Conservation (phyloP, 257 asterid genomes). For the Fraxinus cuspidata region DNA sequence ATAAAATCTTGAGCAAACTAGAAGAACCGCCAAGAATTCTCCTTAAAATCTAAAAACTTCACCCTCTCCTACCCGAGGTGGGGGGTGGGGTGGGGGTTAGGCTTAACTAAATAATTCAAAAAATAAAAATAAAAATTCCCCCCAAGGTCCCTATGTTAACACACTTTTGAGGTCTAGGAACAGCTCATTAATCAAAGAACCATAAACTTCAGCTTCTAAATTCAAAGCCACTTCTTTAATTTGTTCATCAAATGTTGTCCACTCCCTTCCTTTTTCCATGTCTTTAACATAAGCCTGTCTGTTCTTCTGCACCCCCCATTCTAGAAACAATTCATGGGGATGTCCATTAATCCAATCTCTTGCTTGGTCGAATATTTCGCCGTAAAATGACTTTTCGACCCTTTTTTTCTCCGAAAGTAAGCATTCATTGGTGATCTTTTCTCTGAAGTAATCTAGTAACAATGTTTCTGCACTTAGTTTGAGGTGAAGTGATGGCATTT, state of each 20-base stretch:
- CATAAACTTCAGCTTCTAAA: conserved; percentile 57
- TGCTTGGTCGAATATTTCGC: conserved; percentile 37
- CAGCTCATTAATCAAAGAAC: conserved; percentile 50
- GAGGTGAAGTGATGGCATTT: conserved; percentile 36
- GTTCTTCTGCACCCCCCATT: conserved; percentile 55
- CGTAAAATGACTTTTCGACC: neutral
- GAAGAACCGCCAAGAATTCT: conserved; percentile 17
- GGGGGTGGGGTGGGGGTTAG: too few relatives aligned
- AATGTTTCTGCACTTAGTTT: conserved; percentile 43
- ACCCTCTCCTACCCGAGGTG: neutral
- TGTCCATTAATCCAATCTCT: conserved; percentile 55
- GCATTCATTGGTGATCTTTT: conserved; percentile 21
- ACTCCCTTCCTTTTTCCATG: conserved; percentile 62
- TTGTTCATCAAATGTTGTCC: conserved; percentile 58
- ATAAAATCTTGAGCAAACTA: conserved; percentile 10
- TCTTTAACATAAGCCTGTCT: conserved; percentile 54
- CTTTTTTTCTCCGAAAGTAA: neutral
- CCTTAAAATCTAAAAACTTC: conserved; percentile 31
- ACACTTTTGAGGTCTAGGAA: conserved; percentile 29
- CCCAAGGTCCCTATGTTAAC: neutral
- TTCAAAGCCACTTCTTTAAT: conserved; percentile 46
- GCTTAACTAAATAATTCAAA: neutral
- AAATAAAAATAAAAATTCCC: too few relatives aligned
- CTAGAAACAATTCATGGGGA: conserved; percentile 26
- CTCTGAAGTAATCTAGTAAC: conserved; percentile 58